These are phyloP conservation scores for Fibroporia radiculosa DNA, from an alignment of 768 basidiomycete species.

Conservation along the genomic window DNA sequence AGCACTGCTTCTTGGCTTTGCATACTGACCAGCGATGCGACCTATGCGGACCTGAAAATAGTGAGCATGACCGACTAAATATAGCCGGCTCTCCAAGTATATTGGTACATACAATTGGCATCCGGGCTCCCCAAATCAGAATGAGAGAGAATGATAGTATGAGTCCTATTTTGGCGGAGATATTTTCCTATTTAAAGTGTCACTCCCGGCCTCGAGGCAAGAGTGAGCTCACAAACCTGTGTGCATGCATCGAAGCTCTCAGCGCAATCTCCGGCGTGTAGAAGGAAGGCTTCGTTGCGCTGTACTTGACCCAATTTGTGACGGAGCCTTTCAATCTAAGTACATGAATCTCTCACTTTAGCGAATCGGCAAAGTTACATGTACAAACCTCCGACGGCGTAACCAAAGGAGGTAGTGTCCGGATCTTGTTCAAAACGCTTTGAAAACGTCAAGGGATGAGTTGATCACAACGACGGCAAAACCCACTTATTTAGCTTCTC, in stretches of 20 bases:
- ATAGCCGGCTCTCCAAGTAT: background rate
- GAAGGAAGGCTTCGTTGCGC: constrained; percentile 81
- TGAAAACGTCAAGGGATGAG: constrained; percentile 1
- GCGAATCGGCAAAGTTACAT: constrained; percentile 9
- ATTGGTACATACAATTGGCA: constrained; percentile 67
- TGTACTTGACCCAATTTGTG: constrained; percentile 77
- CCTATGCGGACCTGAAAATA: constrained; percentile 62
- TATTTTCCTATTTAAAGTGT: constrained; percentile 56
- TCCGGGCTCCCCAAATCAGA: constrained; percentile 85
- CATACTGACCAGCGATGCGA: constrained; percentile 94
- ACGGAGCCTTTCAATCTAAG: constrained; percentile 74
- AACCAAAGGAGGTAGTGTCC: constrained; percentile 80
- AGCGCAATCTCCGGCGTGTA: constrained; percentile 98
- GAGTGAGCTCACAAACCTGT: constrained; percentile 42
- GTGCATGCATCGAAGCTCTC: constrained; percentile 91
- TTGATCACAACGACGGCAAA: background rate
- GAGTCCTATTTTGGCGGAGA: constrained; percentile 80
- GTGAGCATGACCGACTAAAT: constrained; percentile 3
- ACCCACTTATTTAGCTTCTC: constrained; percentile 46
- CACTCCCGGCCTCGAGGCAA: constrained; percentile 11
- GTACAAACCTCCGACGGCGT: constrained; percentile 78
- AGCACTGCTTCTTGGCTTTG: constrained; percentile 83
- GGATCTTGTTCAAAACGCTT: constrained; percentile 76
- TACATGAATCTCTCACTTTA: constrained; percentile 11
- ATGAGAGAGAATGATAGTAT: constrained; percentile 95